Conservation (phyloP, 495 filamentous ascomycete species). For the Aspergillus ellipticus region DNA sequence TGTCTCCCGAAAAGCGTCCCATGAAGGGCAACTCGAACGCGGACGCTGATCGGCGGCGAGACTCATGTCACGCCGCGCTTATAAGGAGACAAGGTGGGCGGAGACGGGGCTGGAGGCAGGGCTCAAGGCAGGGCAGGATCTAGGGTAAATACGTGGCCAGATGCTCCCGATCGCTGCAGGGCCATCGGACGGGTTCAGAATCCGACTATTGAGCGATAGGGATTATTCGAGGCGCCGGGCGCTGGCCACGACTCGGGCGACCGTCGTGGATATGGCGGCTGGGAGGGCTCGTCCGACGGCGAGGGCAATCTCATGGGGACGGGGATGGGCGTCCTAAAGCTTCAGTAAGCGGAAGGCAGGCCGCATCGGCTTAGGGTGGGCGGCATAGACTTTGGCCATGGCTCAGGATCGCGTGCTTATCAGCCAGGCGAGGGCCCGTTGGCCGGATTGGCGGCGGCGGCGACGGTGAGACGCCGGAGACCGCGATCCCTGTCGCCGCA, state of each 20-base stretch:
- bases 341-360: not conserved
- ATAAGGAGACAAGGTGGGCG: not conserved
- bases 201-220: too few species aligned
- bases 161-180: not conserved
- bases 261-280: too few species aligned
- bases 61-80: not conserved
- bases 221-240: too few species aligned
- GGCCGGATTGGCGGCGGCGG: not conserved
- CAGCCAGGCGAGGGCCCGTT: not conserved
- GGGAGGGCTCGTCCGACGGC: too few species aligned
- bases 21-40: slow-evolving; percentile 2
- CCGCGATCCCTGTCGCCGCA: not conserved
- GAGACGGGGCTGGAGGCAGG: not conserved
- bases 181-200: not conserved
- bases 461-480: not conserved
- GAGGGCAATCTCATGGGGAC: too few species aligned
- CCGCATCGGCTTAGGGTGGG: not conserved
- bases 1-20: slow-evolving; percentile 17
- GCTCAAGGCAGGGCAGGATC: not conserved
- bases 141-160: not conserved
- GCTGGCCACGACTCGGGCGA: too few species aligned
- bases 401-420: not conserved
- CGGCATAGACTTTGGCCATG: not conserved
- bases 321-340: not conserved
- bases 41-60: not conserved